Percentiles rank a stretch among this genome's conserved stretches.
Evolutionary conservation across 768 basidiomycete species (phyloP).

Genomic region (Pleurotus salmoneostramineus): DNA sequence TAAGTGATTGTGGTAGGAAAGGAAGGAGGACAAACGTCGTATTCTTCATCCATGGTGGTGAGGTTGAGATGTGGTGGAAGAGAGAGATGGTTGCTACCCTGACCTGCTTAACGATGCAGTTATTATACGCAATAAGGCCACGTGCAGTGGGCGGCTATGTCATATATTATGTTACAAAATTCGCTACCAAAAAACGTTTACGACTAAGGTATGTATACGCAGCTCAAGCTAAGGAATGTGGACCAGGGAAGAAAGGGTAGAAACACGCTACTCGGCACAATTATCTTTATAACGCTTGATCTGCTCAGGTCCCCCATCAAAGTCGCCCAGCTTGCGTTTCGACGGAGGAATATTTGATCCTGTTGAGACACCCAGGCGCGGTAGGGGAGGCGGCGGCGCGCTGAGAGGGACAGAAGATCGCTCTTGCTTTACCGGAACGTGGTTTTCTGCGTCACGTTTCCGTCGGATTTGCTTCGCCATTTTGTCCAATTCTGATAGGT

Average conservation of each 20-base stretch:
- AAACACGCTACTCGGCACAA: not conserved
- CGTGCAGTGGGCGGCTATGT: constrained; percentile 6
- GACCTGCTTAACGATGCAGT: constrained; percentile 8
- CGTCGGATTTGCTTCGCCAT: constrained; percentile 34
- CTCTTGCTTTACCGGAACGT: constrained; percentile 10
- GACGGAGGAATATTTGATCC: not conserved
- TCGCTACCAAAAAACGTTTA: not conserved
- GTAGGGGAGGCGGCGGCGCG: not conserved
- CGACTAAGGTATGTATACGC: not conserved
- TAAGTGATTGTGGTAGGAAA: constrained; percentile 13
- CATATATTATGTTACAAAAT: constrained; percentile 1
- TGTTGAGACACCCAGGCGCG: not conserved
- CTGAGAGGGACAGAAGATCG: constrained; percentile 10
- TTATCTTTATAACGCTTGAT: constrained; percentile 1
- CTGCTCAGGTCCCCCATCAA: not conserved
- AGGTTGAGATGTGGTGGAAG: constrained; percentile 12
- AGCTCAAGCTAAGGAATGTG: not conserved
- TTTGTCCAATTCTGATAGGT: constrained; percentile 25
- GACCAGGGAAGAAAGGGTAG: not conserved
- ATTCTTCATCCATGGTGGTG: constrained; percentile 93
- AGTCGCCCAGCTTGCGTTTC: constrained; percentile 2
- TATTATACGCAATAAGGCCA: constrained; percentile 10
- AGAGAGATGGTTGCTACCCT: constrained; percentile 12
- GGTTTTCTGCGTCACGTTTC: constrained; percentile 11
- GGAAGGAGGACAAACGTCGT: constrained; percentile 62